phyloP scores from a whole-genome alignment of 2,329 filamentous ascomycete genomes.

The Ophiostoma triangulosporum region DNA sequence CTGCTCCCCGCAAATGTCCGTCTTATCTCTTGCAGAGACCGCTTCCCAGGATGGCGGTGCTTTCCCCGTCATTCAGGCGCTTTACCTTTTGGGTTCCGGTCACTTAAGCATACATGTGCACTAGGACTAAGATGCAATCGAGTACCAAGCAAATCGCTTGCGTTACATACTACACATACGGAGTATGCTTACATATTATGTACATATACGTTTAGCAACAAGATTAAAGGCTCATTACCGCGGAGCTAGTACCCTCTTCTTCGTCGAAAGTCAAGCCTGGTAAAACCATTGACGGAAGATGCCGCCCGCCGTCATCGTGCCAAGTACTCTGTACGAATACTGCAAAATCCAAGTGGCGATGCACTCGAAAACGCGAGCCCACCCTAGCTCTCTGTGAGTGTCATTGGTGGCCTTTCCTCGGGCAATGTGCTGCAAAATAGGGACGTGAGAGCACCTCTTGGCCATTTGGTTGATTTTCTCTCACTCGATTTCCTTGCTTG shows the following conservation, averaged over 20 bases:
- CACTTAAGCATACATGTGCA: neutral
- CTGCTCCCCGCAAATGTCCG: neutral
- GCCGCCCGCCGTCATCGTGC: too few relatives aligned
- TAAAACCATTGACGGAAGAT: neutral
- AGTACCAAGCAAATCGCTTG: too few relatives aligned
- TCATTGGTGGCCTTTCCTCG: conserved; percentile 15
- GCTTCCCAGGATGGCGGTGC: conserved; percentile 1
- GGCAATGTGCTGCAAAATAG: conserved; percentile 2
- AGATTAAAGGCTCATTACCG: neutral
- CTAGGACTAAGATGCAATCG: neutral
- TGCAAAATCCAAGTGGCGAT: neutral
- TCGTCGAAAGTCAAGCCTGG: too few relatives aligned
- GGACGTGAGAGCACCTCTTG: neutral
- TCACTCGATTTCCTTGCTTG: too few relatives aligned
- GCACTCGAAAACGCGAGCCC: neutral
- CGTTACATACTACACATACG: too few relatives aligned
- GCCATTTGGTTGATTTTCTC: neutral
- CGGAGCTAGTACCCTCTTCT: too few relatives aligned
- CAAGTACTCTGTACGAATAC: neutral
- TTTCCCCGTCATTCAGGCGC: neutral
- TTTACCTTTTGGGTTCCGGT: neutral
- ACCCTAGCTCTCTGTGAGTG: neutral
- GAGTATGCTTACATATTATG: too few relatives aligned
- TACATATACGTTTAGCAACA: neutral
- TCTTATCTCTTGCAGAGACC: neutral